Conservation (phyloP, 352 stramenopile genomes). For the Blastocystis sp. region DNA sequence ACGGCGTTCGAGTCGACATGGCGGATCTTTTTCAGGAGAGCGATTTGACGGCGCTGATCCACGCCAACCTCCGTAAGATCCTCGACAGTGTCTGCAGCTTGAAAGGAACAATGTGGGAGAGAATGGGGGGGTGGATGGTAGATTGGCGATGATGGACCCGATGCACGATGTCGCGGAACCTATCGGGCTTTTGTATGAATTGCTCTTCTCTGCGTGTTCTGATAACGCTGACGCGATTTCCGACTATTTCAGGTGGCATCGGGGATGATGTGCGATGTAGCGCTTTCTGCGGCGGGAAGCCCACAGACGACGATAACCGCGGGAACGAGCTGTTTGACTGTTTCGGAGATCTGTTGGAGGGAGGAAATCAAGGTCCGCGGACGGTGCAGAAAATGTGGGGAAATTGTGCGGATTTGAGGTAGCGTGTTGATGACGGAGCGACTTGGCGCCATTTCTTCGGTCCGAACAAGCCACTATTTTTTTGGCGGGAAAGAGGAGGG, state of each 20-base stretch:
- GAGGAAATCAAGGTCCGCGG: background rate
- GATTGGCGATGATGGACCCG: background rate
- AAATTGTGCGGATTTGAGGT: background rate
- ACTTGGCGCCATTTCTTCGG: background rate
- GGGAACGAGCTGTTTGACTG: background rate
- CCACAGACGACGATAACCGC: background rate
- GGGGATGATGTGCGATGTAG: background rate
- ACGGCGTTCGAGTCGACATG: conserved; percentile 20
- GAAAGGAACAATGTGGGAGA: background rate
- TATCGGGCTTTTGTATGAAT: conserved; percentile 16
- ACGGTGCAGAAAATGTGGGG: conserved; percentile 20
- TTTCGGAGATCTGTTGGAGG: background rate
- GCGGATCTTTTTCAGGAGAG: conserved; percentile 1
- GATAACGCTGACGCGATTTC: background rate
- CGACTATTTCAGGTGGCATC: background rate
- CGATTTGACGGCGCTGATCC: background rate
- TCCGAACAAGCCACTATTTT: background rate
- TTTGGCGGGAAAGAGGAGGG: too few relatives aligned
- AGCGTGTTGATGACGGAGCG: conserved; percentile 22
- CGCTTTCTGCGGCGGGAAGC: background rate
- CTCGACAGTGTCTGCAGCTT: background rate
- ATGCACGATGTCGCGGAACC: background rate
- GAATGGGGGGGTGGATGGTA: background rate
- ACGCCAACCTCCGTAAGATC: conserved; percentile 20
- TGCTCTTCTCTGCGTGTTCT: background rate